Base-by-base conservation (phyloP, 495 filamentous ascomycete species). In the Parachaetomium inaequale region DNA sequence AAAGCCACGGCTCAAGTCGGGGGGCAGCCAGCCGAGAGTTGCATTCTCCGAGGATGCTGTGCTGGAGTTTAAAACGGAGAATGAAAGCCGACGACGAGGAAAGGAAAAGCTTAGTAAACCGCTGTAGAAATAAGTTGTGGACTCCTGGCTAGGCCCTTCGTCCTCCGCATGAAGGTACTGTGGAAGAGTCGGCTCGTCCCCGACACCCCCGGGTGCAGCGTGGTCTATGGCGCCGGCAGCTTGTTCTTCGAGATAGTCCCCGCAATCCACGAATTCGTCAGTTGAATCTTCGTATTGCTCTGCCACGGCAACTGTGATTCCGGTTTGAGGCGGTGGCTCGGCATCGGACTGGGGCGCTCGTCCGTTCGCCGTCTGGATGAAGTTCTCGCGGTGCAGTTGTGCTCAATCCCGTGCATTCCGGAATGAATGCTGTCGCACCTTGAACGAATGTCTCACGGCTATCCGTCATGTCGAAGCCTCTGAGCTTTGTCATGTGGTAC, bases 401-500 rank as follows among this genome's bases (percentile, higher is more conserved):
- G 65, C 62, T 32, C 34, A 73, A 36, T 79, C 73, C 65, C 72
- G 54, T 1, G 61, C 61, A 66, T 79, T 79, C 47, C 76, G 65
- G 55, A 71, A 76, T 43, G n/a, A n/a, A n/a, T n/a, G n/a, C n/a
- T n/a, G n/a, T n/a, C n/a, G n/a, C n/a, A n/a, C n/a, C n/a, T n/a
- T n/a, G n/a, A n/a, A n/a, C n/a, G n/a, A n/a, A n/a, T n/a, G n/a
- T n/a, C n/a, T n/a, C n/a, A n/a, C n/a, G n/a, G n/a, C n/a, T n/a
- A n/a, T n/a, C n/a, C n/a, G n/a, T n/a, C n/a, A n/a, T n/a, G n/a
- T n/a, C n/a, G n/a, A n/a, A n/a, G n/a, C n/a, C n/a, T n/a, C n/a
- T n/a, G n/a, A 79, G 34, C 45, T 75, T 63, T 21, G 63, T 73
- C 75, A 77, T 82, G 67, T 76, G 61, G 59, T 80, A 81, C 58